Base-by-base conservation (phyloP, 495 filamentous ascomycete species). In the Penicillium goetzii region DNA sequence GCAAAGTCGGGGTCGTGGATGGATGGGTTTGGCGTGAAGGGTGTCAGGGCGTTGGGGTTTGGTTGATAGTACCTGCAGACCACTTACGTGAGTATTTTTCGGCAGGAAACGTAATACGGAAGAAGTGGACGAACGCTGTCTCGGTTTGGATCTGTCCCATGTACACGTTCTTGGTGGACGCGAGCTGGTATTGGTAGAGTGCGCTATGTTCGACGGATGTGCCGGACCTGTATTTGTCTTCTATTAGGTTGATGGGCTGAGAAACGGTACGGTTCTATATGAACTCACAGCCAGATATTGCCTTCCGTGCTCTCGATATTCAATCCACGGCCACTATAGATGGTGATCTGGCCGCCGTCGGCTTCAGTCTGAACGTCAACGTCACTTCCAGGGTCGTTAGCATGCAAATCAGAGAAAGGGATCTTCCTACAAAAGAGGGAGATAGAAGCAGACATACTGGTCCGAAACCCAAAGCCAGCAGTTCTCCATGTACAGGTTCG, bases 401-500 rank as follows among this genome's bases (percentile, higher is more conserved):
- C 19, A 45, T 15, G 41, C 3, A 4, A 21, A 11, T 45, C n/a
- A 45, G 10, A 7, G 2, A 11, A 45, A 45, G 8, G 3, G 19
- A 11, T 15, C 4, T 45, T 12, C 9, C 19, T 2, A 9, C 19
- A 23, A 19, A 12, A 23, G 19, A 11, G 14, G 10, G 3, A 45
- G 23, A 11, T 3, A 21, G 19, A n/a, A n/a, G 19, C 19, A 45
- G 3, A 45, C 41, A 23, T 23, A 45, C 19, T 45, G 41, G 11
- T 45, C 41, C n/a, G 41, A 45, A 11, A 45, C 41, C 41, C 41
- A 45, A 19, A 45, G 41, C 41, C 41, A 45, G 19, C 41, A 45
- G 19, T 45, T 45, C 41, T 45, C 19, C 41, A 45, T 45, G 19
- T 45, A 45, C 41, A 45, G 11, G 9, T 45, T 23, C 7, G 41